Evolutionary conservation across 371 early-diverging fungal species (phyloP), one percentile per base, ranked within the genome.

Genomic region (Rhizopus arrhizus): DNA sequence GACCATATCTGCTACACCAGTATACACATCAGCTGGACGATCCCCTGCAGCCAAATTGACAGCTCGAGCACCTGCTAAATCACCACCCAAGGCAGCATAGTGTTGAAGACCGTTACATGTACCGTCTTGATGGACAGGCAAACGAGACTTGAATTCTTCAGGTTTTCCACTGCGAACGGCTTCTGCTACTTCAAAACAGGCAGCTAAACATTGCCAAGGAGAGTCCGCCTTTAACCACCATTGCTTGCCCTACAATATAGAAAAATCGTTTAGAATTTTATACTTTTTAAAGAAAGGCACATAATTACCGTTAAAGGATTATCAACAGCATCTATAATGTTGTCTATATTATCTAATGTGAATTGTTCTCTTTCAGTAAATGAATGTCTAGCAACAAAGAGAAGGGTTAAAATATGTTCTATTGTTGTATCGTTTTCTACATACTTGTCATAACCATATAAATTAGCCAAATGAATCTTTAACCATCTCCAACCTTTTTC

Each of bases 41-140:
- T 95, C 95, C 4, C 89, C 83, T 0, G 93, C 91, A 0, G 89
- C 69, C 33, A 99, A 77, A 65, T 99, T 98, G 63, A 99, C 99
- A 42, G 93, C 92, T 50, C 77, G 68, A 3, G 97, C 99, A 60
- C 98, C 98, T 13, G 87, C 85, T 51, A 82, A 69, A 73, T 99
- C 99, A 70, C 97, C 94, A 62, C 98, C 98, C 46, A 99, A 78
- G 0, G 99, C 98, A 3, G 99, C 99, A 68, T 98, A 98, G 75
- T 99, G 99, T 78, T 99, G 99, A 62, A 99, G 81, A 28, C 99
- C 99, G 67, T 98, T 98, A 77, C 99, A 99, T 1, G 97, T 95
- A 48, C 98, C 99, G 71, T 99, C 99, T 73, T 96, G 96, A 70
- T 98, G 99, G 16, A 97, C 81, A n/a, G 96, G 98, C 33, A 97